Evolutionary conservation across 495 filamentous ascomycete species (phyloP).

Genomic region (Podospora conica): DNA sequence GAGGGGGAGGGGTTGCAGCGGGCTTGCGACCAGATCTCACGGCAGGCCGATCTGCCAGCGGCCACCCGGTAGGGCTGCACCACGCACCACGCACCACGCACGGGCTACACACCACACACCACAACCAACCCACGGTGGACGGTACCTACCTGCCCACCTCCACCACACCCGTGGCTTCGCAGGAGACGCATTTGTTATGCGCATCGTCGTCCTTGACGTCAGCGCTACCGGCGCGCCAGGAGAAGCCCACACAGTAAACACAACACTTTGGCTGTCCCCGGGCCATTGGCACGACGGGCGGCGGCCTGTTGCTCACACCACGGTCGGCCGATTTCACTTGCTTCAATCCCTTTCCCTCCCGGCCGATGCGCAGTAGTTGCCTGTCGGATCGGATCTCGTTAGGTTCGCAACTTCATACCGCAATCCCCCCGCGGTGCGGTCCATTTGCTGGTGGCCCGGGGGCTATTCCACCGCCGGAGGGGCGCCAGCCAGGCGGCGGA

Average conservation of each 20-base stretch:
- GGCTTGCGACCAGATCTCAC: background rate
- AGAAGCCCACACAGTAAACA: background rate
- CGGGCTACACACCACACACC: background rate
- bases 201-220: background rate
- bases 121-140: background rate
- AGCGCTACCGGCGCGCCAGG: background rate
- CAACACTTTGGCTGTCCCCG: background rate
- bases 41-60: background rate
- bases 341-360: background rate
- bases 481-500: background rate
- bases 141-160: background rate
- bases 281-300: background rate
- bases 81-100: too few species aligned
- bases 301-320: background rate
- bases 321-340: background rate
- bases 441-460: background rate
- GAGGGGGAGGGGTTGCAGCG: background rate
- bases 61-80: background rate
- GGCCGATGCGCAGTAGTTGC: background rate
- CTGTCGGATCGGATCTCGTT: background rate
- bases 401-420: background rate
- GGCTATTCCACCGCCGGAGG: background rate
- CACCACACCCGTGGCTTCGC: background rate
- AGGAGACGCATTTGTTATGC: background rate
- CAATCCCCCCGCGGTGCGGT: background rate